Base-by-base conservation (phyloP, 306 rosid species). In the Cicer pinnatifidum region DNA sequence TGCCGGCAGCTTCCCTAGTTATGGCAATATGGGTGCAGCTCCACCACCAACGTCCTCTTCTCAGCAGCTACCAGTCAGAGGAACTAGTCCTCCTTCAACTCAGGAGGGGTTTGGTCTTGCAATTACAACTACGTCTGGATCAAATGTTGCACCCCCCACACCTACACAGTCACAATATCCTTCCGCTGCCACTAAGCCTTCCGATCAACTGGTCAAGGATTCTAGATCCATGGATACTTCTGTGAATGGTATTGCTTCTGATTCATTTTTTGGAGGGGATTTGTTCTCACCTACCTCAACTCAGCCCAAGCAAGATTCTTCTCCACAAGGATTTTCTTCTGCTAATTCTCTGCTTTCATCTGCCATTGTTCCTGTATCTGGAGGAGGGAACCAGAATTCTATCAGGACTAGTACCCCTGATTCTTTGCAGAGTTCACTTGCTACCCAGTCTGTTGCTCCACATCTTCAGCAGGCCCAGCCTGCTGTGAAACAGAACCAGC, bases 201-300 rank as follows among this genome's bases (percentile, higher is more conserved):
- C 86, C 39, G 89, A 88, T 66, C 84, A 84, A 72, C 62, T 56
- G 15, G 77, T 81, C 65, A 84, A 72, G 79, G 89, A 86, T 62
- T 69, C 94, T 59, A 86, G 84, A 76, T 16, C 76, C 4, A 40
- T 11, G 45, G 75, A 64, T 73, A 28, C 79, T 67, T 84, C 98
- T 67, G 89, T 78, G 38, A 95, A 90, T 56, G 97, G 93, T 54
- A 77, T 81, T 84, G 73, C 89, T 84, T 67, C 96, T 19, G 80
- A 82, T 77, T 75, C 93, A 46, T 62, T 84, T 80, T 88, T 91
- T 71, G 96, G 92, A 81, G 91, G 89, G 79, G 96, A 87, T 78
- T 46, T 78, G 65, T 90, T 95, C 78, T 89, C 96, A 63, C 84
- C 96, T 47, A 75, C 54, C 69, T 67, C 89, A 59, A 75, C 88